phyloP scores from a whole-genome alignment of 768 basidiomycete species.

The Ramaria sp. region DNA sequence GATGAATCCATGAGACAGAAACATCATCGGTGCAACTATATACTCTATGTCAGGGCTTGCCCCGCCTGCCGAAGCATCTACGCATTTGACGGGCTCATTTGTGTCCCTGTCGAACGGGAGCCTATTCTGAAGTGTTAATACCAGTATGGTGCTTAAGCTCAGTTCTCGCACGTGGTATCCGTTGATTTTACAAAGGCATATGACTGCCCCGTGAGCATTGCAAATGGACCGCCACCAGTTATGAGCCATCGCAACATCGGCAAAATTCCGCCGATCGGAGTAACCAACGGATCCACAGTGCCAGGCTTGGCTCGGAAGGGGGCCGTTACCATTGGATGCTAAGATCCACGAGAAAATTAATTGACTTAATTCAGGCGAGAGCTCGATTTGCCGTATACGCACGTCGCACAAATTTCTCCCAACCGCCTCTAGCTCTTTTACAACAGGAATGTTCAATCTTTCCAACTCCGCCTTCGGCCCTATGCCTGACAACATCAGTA shows the following conservation, averaged over 20 bases:
- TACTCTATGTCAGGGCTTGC: background rate
- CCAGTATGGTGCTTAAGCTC: background rate
- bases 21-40: background rate
- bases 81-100: background rate
- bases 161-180: background rate
- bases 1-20: background rate
- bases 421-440: constrained; percentile 27
- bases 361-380: background rate
- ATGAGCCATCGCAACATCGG: background rate
- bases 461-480: constrained; percentile 25
- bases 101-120: background rate
- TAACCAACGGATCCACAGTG: background rate
- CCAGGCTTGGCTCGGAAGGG: background rate
- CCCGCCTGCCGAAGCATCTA: background rate
- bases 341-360: background rate
- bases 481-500: constrained; percentile 34
- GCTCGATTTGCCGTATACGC: background rate
- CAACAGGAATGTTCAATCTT: constrained; percentile 19
- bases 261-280: background rate
- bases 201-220: background rate
- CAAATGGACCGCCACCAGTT: background rate
- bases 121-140: background rate
- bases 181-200: background rate
- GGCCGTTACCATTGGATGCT: background rate
- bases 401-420: constrained; percentile 29